These are phyloP conservation scores for Scenedesmus sp. DNA, from an alignment of 163 green algal genomes.

Conservation along the genomic window DNA sequence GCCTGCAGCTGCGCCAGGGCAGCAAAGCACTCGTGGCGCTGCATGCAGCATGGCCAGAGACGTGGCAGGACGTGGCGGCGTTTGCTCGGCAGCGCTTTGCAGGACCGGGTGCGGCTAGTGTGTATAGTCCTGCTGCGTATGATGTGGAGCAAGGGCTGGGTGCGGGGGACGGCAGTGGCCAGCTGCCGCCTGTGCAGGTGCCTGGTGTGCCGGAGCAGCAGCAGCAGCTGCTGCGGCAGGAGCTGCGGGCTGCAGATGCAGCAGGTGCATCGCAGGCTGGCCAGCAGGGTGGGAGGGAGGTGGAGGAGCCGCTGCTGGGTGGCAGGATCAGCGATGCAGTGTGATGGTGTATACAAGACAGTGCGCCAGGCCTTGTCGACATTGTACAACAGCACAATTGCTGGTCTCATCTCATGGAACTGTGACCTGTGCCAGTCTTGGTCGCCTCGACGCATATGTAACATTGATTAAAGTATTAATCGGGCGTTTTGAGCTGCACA, in stretches of 20 bases:
- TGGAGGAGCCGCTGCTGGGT: constrained; percentile 16
- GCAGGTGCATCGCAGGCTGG: neutral
- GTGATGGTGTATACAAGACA: neutral
- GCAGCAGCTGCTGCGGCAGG: constrained; percentile 7
- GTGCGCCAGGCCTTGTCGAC: too few relatives aligned
- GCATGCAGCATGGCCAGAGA: constrained; percentile 40
- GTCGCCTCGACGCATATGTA: too few relatives aligned
- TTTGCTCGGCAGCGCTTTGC: constrained; percentile 22
- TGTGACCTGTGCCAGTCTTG: too few relatives aligned
- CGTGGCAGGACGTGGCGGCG: neutral
- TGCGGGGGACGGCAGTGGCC: neutral
- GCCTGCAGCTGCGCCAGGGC: constrained; percentile 29
- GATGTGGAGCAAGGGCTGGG: neutral
- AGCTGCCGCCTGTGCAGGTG: neutral
- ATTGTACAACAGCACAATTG: too few relatives aligned
- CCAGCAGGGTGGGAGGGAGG: neutral
- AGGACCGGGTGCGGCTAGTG: neutral
- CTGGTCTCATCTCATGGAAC: too few relatives aligned
- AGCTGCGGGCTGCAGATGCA: neutral
- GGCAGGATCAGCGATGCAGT: neutral
- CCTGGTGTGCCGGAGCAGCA: neutral
- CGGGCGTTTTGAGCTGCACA: too few relatives aligned
- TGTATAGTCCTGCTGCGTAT: neutral
- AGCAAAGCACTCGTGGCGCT: constrained; percentile 14
- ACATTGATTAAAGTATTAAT: too few relatives aligned